Conservation (phyloP, 2,329 filamentous ascomycete genomes). For the Diaporthe citrichinensis region DNA sequence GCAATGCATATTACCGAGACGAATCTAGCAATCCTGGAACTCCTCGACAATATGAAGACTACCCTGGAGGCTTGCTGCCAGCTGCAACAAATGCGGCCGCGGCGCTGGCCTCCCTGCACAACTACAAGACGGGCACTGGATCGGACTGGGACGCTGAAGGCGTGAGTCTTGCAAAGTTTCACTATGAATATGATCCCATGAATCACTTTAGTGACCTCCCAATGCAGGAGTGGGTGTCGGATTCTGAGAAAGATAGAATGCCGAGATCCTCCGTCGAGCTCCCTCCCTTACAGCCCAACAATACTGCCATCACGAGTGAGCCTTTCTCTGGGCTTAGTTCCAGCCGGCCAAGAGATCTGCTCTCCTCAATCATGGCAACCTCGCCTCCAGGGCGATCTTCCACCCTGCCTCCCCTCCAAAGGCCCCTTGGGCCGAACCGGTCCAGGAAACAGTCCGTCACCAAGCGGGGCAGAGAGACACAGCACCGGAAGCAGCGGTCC, state of each 20-base stretch:
- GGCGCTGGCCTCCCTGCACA: constrained; percentile 85
- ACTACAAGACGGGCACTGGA: constrained; percentile 75
- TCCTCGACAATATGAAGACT: constrained; percentile 78
- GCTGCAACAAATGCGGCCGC: constrained; percentile 85
- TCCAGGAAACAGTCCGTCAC: constrained; percentile 90
- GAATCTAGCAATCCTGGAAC: constrained; percentile 77
- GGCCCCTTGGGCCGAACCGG: constrained; percentile 77
- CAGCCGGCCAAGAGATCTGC: constrained; percentile 77
- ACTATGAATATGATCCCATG: constrained; percentile 24
- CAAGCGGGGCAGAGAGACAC: constrained; percentile 80
- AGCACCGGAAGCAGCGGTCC: constrained; percentile 86
- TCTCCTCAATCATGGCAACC: constrained; percentile 85
- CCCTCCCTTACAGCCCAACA: constrained; percentile 74
- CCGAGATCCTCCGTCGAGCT: constrained; percentile 79
- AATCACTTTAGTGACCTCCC: constrained; percentile 30
- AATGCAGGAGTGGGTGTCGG: constrained; percentile 78
- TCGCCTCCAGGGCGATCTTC: constrained; percentile 91
- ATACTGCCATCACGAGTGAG: constrained; percentile 78
- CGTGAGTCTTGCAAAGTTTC: constrained; percentile 64
- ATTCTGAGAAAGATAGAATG: constrained; percentile 75
- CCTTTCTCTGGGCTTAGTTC: constrained; percentile 75
- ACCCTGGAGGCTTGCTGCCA: constrained; percentile 72
- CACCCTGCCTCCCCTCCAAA: constrained; percentile 86
- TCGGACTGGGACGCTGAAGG: constrained; percentile 84
- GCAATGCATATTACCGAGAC: constrained; percentile 77